A percentile compares a stretch with the other conserved stretches of the same genome.
These are phyloP conservation scores for Aureobasidium sp. DNA, from an alignment of 2,329 filamentous ascomycete genomes.

Conservation along the genomic window DNA sequence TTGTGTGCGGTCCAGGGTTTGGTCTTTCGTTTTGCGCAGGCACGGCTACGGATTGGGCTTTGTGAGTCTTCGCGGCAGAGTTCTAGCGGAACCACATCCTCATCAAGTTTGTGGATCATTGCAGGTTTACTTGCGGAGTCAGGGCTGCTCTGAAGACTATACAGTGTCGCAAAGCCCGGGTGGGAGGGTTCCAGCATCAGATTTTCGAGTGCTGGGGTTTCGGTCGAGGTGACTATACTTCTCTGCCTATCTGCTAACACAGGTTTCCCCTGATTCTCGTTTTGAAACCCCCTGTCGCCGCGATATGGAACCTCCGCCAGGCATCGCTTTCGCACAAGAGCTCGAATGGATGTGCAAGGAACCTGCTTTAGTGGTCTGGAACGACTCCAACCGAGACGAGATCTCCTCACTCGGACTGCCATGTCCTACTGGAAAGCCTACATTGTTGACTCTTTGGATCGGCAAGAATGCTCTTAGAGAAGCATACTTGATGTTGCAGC, in stretches of 20 bases:
- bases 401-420: background rate
- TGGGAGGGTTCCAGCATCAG: constrained; percentile 1
- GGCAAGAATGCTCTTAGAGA: background rate
- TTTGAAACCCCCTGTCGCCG: background rate
- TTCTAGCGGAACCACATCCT: background rate
- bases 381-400: background rate
- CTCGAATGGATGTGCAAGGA: background rate
- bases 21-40: background rate
- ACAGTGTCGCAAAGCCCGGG: background rate
- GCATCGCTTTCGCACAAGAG: background rate
- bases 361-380: background rate
- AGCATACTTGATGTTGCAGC: background rate
- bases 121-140: background rate
- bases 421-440: background rate
- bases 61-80: background rate
- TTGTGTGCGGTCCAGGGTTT: background rate
- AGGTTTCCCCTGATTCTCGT: background rate
- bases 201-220: background rate
- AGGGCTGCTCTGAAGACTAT: background rate
- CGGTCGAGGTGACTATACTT: background rate
- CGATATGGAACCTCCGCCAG: background rate
- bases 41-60: background rate
- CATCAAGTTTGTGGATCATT: background rate
- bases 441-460: background rate
- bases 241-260: background rate